Evolutionary conservation across 108 stramenopile genomes (phyloP).

Genomic region (Cyclotella cryptica): DNA sequence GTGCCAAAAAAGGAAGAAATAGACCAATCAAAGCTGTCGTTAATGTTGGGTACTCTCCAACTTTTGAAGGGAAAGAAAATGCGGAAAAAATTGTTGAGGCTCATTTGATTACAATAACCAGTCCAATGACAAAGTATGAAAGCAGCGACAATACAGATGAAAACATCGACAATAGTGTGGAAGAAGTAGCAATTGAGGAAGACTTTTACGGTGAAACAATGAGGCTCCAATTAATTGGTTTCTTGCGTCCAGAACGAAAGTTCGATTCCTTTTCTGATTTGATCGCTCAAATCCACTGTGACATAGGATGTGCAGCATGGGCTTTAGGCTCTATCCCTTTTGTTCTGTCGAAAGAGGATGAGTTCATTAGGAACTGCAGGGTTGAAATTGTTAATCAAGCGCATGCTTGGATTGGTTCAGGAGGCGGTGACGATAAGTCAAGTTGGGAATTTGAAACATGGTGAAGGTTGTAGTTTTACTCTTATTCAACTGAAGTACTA

Average conservation of each 20-base stretch:
- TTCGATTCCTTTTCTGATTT: conserved; percentile 82
- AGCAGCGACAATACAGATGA: conserved; percentile 22
- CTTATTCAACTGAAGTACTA: not conserved
- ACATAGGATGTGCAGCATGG: conserved; percentile 67
- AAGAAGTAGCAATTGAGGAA: conserved; percentile 33
- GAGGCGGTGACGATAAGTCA: conserved; percentile 71
- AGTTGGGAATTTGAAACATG: conserved; percentile 82
- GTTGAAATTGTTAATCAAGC: not conserved
- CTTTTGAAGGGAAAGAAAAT: conserved; percentile 90
- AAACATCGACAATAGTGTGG: conserved; percentile 7
- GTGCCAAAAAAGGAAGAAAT: conserved; percentile 33
- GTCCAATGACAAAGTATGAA: conserved; percentile 39
- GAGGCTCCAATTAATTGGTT: conserved; percentile 78
- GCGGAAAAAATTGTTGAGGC: conserved; percentile 91
- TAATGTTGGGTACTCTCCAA: conserved; percentile 92
- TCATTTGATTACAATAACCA: conserved; percentile 67
- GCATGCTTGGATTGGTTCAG: conserved; percentile 66
- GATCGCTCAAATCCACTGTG: conserved; percentile 75
- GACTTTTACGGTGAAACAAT: conserved; percentile 89
- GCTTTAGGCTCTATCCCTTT: conserved; percentile 65
- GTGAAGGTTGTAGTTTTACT: conserved; percentile 14
- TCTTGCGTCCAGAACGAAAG: conserved; percentile 81
- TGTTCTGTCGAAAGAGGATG: conserved; percentile 49
- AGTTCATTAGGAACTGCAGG: conserved; percentile 33
- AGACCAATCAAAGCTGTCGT: conserved; percentile 76